Evolutionary conservation across 1,284 basidiomycete species (phyloP).

Genomic region (Tilletia caries): DNA sequence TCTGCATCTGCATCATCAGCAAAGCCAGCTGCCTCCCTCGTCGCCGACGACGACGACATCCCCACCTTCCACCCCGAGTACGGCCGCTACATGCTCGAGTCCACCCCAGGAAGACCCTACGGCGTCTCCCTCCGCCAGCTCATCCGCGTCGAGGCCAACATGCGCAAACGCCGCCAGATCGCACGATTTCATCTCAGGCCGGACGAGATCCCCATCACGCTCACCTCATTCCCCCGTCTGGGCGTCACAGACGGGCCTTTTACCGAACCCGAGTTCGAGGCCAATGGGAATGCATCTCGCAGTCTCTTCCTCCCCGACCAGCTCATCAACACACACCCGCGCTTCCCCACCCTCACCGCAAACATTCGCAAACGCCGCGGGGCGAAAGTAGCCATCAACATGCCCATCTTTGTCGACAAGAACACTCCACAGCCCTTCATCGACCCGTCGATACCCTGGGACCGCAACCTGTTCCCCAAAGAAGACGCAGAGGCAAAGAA

Average conservation of each 20-base stretch:
- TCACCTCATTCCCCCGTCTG: conserved; percentile 92
- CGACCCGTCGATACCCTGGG: conserved; percentile 82
- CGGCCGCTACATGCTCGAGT: conserved; percentile 97
- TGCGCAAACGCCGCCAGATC: conserved; percentile 79
- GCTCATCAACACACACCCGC: conserved; percentile 92
- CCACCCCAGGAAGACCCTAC: conserved; percentile 91
- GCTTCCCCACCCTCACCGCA: conserved; percentile 95
- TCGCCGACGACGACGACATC: conserved; percentile 48
- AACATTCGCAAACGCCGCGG: conserved; percentile 88
- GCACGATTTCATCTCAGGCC: conserved; percentile 76
- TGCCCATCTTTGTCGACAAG: conserved; percentile 85
- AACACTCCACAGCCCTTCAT: conserved; percentile 84
- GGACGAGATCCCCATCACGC: conserved; percentile 84
- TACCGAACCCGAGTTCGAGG: conserved; percentile 81
- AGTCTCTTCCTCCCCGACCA: conserved; percentile 92
- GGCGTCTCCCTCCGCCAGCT: conserved; percentile 79
- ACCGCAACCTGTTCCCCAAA: conserved; percentile 67
- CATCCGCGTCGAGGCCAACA: conserved; percentile 84
- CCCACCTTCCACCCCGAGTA: conserved; percentile 99
- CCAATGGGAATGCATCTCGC: conserved; percentile 75
- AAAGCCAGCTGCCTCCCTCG: neutral
- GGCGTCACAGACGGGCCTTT: conserved; percentile 76
- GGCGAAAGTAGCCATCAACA: conserved; percentile 90
- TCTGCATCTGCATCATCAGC: neutral
- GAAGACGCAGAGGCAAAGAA: conserved; percentile 83